Percentiles rank a stretch among this genome's conserved stretches.
Evolutionary conservation across 2,329 filamentous ascomycete species (phyloP).

Genomic region (Penicillium crustosum): DNA sequence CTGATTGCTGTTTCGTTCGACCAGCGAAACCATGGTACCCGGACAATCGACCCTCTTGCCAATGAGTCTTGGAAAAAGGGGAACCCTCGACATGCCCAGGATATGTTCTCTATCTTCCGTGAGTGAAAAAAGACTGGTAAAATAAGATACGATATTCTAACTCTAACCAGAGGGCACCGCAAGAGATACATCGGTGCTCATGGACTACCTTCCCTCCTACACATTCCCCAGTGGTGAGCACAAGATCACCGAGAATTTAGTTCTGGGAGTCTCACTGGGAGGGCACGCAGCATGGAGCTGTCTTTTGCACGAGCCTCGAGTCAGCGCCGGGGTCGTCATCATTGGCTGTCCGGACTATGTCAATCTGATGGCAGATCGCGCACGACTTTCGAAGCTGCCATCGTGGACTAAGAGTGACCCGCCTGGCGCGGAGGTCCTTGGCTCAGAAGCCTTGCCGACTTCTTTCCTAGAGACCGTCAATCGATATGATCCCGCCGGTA

Average conservation of each 20-base stretch:
- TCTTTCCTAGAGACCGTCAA: conserved; percentile 64
- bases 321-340: conserved; percentile 74
- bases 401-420: conserved; percentile 59
- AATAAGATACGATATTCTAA: neutral
- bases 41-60: conserved; percentile 64
- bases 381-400: conserved; percentile 64
- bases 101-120: conserved; percentile 82
- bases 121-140: conserved; percentile 38
- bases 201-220: conserved; percentile 76
- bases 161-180: conserved; percentile 60
- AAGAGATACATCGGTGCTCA: conserved; percentile 70
- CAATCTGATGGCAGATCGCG: conserved; percentile 76
- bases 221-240: conserved; percentile 58
- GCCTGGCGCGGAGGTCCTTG: conserved; percentile 65
- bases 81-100: conserved; percentile 78
- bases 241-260: conserved; percentile 63
- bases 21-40: conserved; percentile 84
- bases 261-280: conserved; percentile 80
- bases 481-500: conserved; percentile 70
- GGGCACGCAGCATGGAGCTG: conserved; percentile 86
- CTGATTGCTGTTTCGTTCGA: conserved; percentile 85
- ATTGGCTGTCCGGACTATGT: conserved; percentile 90
- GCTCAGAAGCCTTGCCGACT: conserved; percentile 73
- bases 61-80: conserved; percentile 79
- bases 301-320: conserved; percentile 72